These are phyloP conservation scores for Globisporangium lucens DNA, from an alignment of 352 stramenopile species.

Conservation along the genomic window DNA sequence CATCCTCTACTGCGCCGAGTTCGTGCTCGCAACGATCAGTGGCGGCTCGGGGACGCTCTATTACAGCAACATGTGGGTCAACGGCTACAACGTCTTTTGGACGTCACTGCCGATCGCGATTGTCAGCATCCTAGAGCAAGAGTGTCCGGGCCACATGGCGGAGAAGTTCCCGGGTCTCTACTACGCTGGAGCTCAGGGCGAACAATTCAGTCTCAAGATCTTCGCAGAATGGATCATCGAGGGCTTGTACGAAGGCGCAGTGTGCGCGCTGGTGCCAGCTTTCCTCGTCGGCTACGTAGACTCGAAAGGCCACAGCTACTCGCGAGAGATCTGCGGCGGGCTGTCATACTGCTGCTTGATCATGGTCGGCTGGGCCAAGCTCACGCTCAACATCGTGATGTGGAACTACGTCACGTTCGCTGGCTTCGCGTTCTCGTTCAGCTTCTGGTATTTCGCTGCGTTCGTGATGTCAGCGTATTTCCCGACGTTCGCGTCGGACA, in stretches of 20 bases:
- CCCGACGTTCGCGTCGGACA: constrained; percentile 55
- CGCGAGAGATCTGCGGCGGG: constrained; percentile 62
- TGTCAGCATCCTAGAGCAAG: constrained; percentile 79
- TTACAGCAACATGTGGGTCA: constrained; percentile 90
- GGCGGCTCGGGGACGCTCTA: constrained; percentile 78
- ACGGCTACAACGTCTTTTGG: constrained; percentile 96
- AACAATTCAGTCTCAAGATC: constrained; percentile 81
- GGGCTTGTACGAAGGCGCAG: constrained; percentile 70
- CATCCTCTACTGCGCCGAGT: constrained; percentile 76
- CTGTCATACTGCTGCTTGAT: constrained; percentile 82
- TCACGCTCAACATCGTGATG: constrained; percentile 80
- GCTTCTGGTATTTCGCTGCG: constrained; percentile 74
- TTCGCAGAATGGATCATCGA: constrained; percentile 81
- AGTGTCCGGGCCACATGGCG: constrained; percentile 64
- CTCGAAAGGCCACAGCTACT: constrained; percentile 59
- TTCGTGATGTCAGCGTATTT: constrained; percentile 61
- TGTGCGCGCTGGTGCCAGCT: constrained; percentile 66
- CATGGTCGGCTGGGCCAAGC: constrained; percentile 74
- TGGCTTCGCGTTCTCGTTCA: constrained; percentile 55
- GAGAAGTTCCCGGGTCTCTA: constrained; percentile 83
- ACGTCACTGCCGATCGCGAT: constrained; percentile 91
- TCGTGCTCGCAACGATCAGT: constrained; percentile 87
- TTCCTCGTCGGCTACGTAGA: constrained; percentile 60
- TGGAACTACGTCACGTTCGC: constrained; percentile 67
- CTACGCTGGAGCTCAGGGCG: constrained; percentile 67